phyloP scores from a whole-genome alignment of 179 eudicot species.

The Beta corolliflora region DNA sequence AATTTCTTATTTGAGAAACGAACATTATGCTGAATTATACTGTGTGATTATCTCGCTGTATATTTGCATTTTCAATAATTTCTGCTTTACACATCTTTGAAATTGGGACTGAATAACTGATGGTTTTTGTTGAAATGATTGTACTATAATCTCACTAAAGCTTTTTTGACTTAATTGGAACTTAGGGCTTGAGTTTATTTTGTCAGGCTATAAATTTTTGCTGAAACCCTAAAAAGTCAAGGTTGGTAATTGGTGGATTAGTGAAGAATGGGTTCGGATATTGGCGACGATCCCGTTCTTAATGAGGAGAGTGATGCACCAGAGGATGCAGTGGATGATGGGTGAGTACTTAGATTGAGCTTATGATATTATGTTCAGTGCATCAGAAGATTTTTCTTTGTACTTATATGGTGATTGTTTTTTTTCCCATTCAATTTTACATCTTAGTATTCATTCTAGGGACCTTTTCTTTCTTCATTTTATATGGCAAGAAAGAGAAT shows the following conservation, averaged over 20 bases:
- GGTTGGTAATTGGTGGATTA: background rate
- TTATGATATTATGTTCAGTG: background rate
- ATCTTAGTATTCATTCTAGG: background rate
- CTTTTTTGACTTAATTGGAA: background rate
- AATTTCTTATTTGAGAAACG: too few species aligned
- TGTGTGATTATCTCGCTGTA: background rate
- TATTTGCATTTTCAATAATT: background rate
- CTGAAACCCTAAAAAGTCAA: background rate
- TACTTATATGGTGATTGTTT: background rate
- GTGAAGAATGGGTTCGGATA: constrained; percentile 35
- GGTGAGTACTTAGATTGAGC: constrained; percentile 35
- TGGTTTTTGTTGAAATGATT: background rate
- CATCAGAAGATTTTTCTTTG: background rate
- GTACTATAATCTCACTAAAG: background rate
- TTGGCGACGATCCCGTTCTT: constrained; percentile 29
- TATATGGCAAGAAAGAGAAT: background rate
- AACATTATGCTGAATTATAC: background rate
- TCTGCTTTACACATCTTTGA: background rate
- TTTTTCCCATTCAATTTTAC: background rate
- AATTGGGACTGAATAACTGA: background rate
- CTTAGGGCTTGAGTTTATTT: background rate
- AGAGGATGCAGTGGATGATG: constrained; percentile 32
- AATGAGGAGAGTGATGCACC: constrained; percentile 29
- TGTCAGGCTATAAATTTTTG: background rate
- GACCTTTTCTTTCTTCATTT: background rate